These are phyloP conservation scores for Sporothrix globosa DNA, from an alignment of 2,329 filamentous ascomycete genomes.

Conservation along the genomic window DNA sequence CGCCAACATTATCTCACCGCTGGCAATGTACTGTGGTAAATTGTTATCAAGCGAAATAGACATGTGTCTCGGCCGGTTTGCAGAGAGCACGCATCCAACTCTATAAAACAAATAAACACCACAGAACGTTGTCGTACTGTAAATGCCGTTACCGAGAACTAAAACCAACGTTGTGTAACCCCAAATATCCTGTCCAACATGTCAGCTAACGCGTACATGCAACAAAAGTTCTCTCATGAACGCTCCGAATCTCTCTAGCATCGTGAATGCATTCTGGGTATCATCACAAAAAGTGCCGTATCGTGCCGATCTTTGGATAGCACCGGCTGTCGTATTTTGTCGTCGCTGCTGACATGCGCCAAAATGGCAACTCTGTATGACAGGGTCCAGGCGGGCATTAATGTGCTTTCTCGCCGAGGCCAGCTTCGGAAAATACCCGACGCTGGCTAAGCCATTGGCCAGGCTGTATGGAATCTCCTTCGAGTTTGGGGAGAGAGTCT, in stretches of 20 bases:
- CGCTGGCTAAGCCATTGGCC: constrained; percentile 24
- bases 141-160: not conserved
- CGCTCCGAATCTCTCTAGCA: not conserved
- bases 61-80: not conserved
- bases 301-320: not conserved
- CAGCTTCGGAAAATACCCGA: not conserved
- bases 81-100: not conserved
- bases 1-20: not conserved
- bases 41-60: not conserved
- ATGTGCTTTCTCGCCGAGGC: not conserved
- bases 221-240: not conserved
- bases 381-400: not conserved
- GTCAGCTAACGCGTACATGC: not conserved
- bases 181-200: constrained; percentile 24
- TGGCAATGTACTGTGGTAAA: not conserved
- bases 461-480: not conserved
- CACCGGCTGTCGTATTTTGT: not conserved
- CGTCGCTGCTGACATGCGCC: not conserved
- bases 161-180: not conserved
- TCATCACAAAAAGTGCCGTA: not conserved
- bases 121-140: not conserved
- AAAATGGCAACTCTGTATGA: too few relatives aligned
- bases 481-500: not conserved
- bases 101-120: not conserved
- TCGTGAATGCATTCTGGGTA: constrained; percentile 5